Base-by-base conservation (phyloP, 768 basidiomycete species). In the Termitomyces sp. region DNA sequence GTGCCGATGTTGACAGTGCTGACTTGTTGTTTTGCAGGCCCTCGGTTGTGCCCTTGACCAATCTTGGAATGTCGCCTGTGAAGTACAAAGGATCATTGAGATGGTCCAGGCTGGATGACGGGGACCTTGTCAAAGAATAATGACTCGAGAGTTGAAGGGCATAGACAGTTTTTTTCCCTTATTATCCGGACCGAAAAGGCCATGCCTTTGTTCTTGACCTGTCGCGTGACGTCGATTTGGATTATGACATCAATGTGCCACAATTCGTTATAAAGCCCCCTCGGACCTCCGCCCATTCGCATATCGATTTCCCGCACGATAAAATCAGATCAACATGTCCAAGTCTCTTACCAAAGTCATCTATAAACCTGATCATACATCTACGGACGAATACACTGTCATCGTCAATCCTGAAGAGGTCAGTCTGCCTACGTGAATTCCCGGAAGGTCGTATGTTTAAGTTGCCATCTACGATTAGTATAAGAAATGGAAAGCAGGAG, bases 401-500 rank as follows among this genome's bases (percentile, higher is more conserved):
- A 78, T 92, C 62, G 84, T 92, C 44, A 80, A 90, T 67, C 76
- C 76, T 3, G 74, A 67, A 54, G 80, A 85, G 82, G 91, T 92
- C 61, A 22, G 79, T 63, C 30, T 26, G 20, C 41, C 41, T 50
- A 24, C n/a, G 26, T 52, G 45, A 43, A 4, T 49, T n/a, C 47
- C 50, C 40, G 33, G 45, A 60, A 49, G 54, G 47, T 55, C 46
- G 53, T 62, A 58, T 33, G 64, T 59, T 46, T 20, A 54, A 35
- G 20, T 8, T 44, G 51, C 51, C 38, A 60, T 57, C 16, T 36
- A 40, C 47, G 28, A 56, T 48, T 62, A 91, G 90, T 89, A 73
- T 71, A 83, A 83, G 75, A 88, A 84, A 70, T 93, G 88, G 88
- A 88, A 84, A 70, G 79, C 73, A 10, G 90, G 88, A 80, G 90